These are phyloP conservation scores for Alternaria ventricosa DNA, from an alignment of 2,329 filamentous ascomycete species.

Conservation along the genomic window DNA sequence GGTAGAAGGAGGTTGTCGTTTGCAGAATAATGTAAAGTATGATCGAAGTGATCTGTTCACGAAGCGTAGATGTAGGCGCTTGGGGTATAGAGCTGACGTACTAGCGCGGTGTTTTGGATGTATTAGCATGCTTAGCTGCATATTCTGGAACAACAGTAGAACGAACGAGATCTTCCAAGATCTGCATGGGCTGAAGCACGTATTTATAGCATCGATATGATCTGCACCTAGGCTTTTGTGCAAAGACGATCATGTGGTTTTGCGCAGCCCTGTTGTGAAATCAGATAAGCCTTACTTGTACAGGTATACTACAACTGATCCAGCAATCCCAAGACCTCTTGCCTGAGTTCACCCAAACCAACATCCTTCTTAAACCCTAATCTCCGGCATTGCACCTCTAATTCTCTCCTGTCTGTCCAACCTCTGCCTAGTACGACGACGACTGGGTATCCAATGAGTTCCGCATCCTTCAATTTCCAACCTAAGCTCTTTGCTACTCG, in stretches of 20 bases:
- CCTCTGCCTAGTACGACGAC: slow-evolving; percentile 73
- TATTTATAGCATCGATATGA: neutral
- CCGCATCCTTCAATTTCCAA: slow-evolving; percentile 91
- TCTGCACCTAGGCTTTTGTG: neutral
- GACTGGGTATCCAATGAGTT: slow-evolving; percentile 86
- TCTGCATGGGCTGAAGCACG: neutral
- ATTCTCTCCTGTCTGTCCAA: slow-evolving; percentile 49
- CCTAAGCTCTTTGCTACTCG: slow-evolving; percentile 64
- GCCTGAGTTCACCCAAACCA: slow-evolving; percentile 56
- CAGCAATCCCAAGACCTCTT: slow-evolving; percentile 45
- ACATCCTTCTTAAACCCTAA: slow-evolving; percentile 69
- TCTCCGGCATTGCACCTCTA: slow-evolving; percentile 81
- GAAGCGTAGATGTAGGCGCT: neutral
- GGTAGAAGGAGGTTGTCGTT: neutral
- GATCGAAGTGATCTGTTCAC: neutral
- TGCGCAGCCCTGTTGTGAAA: neutral
- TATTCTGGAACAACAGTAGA: neutral
- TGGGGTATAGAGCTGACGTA: neutral
- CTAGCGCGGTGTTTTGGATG: neutral
- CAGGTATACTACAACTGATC: slow-evolving; percentile 19
- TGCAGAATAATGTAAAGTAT: neutral
- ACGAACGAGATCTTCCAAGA: neutral
- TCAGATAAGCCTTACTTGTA: neutral
- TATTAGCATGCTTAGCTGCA: neutral
- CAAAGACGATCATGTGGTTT: neutral